Base-by-base conservation (phyloP, 2,329 filamentous ascomycete species). In the Aureobasidium sp. region DNA sequence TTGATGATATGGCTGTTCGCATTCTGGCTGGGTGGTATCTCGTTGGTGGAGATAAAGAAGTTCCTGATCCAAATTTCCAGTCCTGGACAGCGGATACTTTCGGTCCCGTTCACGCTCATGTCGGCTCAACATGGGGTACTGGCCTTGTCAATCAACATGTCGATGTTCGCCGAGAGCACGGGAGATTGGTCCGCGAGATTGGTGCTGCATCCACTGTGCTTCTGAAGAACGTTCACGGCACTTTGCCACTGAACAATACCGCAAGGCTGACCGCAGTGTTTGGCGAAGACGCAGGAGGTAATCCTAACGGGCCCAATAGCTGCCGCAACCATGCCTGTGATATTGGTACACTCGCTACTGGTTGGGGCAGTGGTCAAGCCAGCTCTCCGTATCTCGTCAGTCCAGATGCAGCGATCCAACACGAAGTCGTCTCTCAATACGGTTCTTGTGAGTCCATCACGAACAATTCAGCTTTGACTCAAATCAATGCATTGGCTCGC, bases 141-240 rank as follows among this genome's bases (percentile, higher is more conserved):
- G 51, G 65, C 37, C 59, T 66, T 65, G 82, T 96, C 76, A 80
- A 96, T 74, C 81, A 85, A 69, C 89, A 92, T 66, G 83, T 96
- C 32, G 85, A 96, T 70, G 92, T 95, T 12, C 89, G 86, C 60
- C 82, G 76, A 43, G 81, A 92, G 63, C 92, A 96, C 71, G 86
- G 79, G 41, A 72, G 77, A 27, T 76, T 91, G 46, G 92, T 95
- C 64, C 87, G 92, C 41, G 82, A 90, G 67, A 75, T 79, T 60
- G 80, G 78, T 12, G 71, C 77, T 9, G 79, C 81, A 56, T 75
- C 76, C 10, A 81, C 79, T 44, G 74, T 80, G 26, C 66, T 81
- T 7, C 68, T 81, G 5, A 81, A 80, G 69, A 82, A 82, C 65
- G 68, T 66, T 2, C 65, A 69, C 15, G 70, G 72, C 4, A 71